Percentiles rank a stretch among this genome's conserved stretches.
Evolutionary conservation across 129 eudicot genomes (phyloP).

Genomic region (Rutidosis leptorrhynchoides): DNA sequence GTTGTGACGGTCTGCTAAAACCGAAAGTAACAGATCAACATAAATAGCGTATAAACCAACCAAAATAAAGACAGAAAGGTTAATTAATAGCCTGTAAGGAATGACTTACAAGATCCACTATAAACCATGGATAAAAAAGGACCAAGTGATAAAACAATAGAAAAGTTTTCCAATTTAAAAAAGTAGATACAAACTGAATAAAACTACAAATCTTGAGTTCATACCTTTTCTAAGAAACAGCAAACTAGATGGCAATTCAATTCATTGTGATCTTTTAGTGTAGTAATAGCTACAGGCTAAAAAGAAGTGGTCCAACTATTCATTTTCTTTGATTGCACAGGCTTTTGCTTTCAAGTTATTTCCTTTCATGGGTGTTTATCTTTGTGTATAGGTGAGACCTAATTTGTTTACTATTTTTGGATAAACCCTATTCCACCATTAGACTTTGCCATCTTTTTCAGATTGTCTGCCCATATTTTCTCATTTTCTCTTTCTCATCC

Average conservation of each 20-base stretch:
- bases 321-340: slow-evolving; percentile 39
- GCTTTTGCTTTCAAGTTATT: slow-evolving; percentile 42
- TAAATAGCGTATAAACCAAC: not conserved
- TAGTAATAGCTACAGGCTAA: slow-evolving; percentile 35
- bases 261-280: slow-evolving; percentile 32
- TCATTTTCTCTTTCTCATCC: slow-evolving; percentile 42
- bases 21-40: not conserved
- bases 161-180: slow-evolving; percentile 27
- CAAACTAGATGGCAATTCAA: slow-evolving; percentile 38
- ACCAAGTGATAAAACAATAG: slow-evolving; percentile 19
- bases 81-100: not conserved
- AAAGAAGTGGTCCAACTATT: slow-evolving; percentile 39
- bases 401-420: slow-evolving; percentile 30
- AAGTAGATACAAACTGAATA: slow-evolving; percentile 30
- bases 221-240: slow-evolving; percentile 38
- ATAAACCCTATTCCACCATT: slow-evolving; percentile 35
- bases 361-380: slow-evolving; percentile 37
- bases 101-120: not conserved
- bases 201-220: slow-evolving; percentile 31
- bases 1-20: no score
- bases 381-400: slow-evolving; percentile 37
- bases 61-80: not conserved
- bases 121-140: slow-evolving; percentile 10
- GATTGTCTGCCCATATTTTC: slow-evolving; percentile 44
- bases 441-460: slow-evolving; percentile 42